Percentiles rank a stretch among this genome's conserved stretches.
Evolutionary conservation across 2,329 filamentous ascomycete species (phyloP).

Genomic region (Fusarium xyrophilum): DNA sequence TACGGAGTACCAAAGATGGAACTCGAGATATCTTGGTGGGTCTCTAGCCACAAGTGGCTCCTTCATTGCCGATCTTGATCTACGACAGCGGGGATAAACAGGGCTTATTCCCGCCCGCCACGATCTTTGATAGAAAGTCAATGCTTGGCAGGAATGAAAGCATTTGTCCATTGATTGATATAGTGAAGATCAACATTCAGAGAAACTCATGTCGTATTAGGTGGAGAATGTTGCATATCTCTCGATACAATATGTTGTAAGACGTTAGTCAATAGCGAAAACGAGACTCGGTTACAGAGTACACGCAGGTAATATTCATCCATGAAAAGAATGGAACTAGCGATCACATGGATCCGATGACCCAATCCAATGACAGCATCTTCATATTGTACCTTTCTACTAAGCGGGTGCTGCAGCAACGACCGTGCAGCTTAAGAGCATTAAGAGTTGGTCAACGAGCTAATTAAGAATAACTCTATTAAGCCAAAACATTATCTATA

Average conservation of each 20-base stretch:
- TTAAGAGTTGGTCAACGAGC: neutral
- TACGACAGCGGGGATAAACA: slow-evolving; percentile 13
- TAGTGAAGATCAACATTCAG: neutral
- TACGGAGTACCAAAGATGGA: neutral
- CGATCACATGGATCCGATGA: slow-evolving; percentile 20
- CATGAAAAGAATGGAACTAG: neutral
- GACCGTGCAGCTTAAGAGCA: neutral
- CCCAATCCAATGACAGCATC: slow-evolving; percentile 17
- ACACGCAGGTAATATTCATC: slow-evolving; percentile 6
- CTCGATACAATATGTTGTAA: slow-evolving; percentile 5
- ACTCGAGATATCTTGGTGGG: neutral
- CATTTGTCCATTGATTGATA: too few species aligned
- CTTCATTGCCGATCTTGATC: slow-evolving; percentile 25
- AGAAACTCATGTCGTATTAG: neutral
- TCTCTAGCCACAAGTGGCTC: slow-evolving; percentile 30
- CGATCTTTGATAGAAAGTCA: slow-evolving; percentile 20
- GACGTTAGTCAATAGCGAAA: neutral
- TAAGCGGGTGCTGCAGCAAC: slow-evolving; percentile 28
- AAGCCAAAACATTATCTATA: neutral
- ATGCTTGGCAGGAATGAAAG: slow-evolving; percentile 20
- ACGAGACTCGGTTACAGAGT: slow-evolving; percentile 10
- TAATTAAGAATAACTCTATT: slow-evolving; percentile 3
- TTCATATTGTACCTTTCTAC: neutral
- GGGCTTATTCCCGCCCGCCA: slow-evolving; percentile 23
- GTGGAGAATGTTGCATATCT: neutral